These are phyloP conservation scores for Leccinum fibrillosum DNA, from an alignment of 768 basidiomycete genomes.

Conservation along the genomic window DNA sequence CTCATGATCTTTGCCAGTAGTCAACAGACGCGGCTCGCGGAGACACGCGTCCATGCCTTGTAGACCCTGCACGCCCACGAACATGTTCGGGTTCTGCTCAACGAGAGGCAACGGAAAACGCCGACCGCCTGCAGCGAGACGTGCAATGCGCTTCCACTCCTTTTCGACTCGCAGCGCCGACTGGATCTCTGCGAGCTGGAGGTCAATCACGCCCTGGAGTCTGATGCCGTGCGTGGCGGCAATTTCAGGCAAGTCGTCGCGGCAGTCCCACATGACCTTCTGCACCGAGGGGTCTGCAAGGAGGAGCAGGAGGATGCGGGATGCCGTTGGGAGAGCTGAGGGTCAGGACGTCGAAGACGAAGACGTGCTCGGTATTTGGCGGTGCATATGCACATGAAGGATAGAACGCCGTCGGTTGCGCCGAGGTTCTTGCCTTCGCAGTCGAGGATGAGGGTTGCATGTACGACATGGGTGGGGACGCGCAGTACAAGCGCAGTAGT, in stretches of 20 bases:
- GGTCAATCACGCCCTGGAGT: constrained; percentile 35
- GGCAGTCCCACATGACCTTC: constrained; percentile 44
- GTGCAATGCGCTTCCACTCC: constrained; percentile 25
- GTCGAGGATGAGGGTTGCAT: constrained; percentile 30
- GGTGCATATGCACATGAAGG: constrained; percentile 36
- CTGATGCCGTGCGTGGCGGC: constrained; percentile 23
- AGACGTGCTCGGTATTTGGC: constrained; percentile 29
- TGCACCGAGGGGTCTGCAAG: constrained; percentile 27
- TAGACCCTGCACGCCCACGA: constrained; percentile 24
- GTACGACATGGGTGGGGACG: constrained; percentile 4
- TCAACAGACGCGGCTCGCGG: constrained; percentile 19
- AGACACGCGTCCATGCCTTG: constrained; percentile 33
- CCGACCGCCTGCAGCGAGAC: constrained; percentile 24
- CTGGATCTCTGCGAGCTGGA: constrained; percentile 39
- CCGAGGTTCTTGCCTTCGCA: constrained; percentile 40
- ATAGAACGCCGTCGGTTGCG: constrained; percentile 28
- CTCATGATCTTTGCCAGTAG: constrained; percentile 34
- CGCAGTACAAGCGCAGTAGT: constrained; percentile 13
- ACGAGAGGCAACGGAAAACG: constrained; percentile 23
- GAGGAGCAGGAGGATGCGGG: constrained; percentile 22
- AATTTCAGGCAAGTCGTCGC: constrained; percentile 40
- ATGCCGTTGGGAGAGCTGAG: constrained; percentile 14
- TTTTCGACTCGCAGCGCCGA: constrained; percentile 23
- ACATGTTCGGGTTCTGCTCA: constrained; percentile 23
- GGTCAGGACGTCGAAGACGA: constrained; percentile 36